A percentile compares a stretch with the other conserved stretches of the same genome.
phyloP scores from a whole-genome alignment of 2,329 filamentous ascomycete species.

The Purpureocillium takamizusanense region DNA sequence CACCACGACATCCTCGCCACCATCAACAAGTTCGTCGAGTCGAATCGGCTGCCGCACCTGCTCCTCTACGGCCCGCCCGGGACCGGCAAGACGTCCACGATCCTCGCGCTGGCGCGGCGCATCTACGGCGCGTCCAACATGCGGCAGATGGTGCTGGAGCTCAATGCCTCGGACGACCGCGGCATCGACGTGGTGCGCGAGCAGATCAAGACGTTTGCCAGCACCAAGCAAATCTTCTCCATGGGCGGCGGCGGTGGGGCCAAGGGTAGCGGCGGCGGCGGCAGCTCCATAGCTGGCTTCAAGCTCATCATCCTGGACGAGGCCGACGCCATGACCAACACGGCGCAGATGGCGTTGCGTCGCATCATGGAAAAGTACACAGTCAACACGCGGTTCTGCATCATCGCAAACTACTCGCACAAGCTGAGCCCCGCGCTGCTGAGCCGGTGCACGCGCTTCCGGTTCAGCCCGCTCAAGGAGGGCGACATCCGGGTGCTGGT shows the following conservation, averaged over 20 bases:
- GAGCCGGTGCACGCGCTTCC: conserved; percentile 87
- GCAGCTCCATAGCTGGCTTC: conserved; percentile 58
- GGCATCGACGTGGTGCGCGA: conserved; percentile 97
- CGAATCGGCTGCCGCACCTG: conserved; percentile 88
- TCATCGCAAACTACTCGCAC: conserved; percentile 98
- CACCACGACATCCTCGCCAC: conserved; percentile 96
- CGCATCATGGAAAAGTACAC: conserved; percentile 99
- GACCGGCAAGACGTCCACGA: conserved; percentile 95
- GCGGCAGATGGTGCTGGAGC: conserved; percentile 96
- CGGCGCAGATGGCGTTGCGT: conserved; percentile 92
- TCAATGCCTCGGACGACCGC: conserved; percentile 94
- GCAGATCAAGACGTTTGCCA: conserved; percentile 99
- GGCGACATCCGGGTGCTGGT: conserved; percentile 76
- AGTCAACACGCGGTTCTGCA: conserved; percentile 92
- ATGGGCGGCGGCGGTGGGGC: conserved; percentile 26
- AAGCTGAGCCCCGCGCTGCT: conserved; percentile 90
- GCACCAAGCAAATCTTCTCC: conserved; percentile 92
- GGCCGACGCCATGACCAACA: conserved; percentile 99
- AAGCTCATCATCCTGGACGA: conserved; percentile 98
- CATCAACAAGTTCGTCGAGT: conserved; percentile 94
- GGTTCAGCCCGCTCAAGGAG: conserved; percentile 90
- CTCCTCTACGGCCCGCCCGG: conserved; percentile 94
- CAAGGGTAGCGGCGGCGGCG: conserved; percentile 22
- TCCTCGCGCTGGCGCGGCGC: conserved; percentile 81
- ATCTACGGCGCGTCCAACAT: conserved; percentile 91